These are phyloP conservation scores for Entomortierella beljakovae DNA, from an alignment of 192 early-diverging fungal genomes.

Conservation along the genomic window DNA sequence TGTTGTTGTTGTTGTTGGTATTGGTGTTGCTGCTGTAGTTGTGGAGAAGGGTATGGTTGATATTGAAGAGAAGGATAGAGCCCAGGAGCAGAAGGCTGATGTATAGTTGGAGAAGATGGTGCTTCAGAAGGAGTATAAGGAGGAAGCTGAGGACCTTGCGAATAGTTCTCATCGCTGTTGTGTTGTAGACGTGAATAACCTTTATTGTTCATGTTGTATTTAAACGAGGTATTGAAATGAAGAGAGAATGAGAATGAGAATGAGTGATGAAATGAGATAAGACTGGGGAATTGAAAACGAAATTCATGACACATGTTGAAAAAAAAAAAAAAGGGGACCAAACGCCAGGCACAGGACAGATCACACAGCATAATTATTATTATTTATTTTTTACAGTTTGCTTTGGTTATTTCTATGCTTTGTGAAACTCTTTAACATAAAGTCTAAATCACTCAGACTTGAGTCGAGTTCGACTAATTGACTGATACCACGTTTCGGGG, in stretches of 20 bases:
- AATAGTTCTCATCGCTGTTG: background rate
- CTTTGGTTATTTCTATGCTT: background rate
- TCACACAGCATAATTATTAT: background rate
- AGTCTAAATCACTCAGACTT: constrained; percentile 24
- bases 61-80: background rate
- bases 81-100: background rate
- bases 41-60: background rate
- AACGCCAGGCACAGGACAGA: background rate
- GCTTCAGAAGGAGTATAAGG: constrained; percentile 1
- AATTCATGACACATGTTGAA: background rate
- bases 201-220: background rate
- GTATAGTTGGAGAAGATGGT: background rate
- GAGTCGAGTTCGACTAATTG: constrained; percentile 9
- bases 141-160: background rate
- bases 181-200: background rate
- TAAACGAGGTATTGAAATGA: background rate
- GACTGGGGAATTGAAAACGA: too few species aligned
- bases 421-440: too few species aligned
- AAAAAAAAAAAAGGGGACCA: background rate
- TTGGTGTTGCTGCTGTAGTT: background rate
- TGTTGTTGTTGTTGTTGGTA: too few species aligned
- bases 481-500: constrained; percentile 54
- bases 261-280: background rate
- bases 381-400: background rate
- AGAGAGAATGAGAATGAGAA: background rate